phyloP scores from a whole-genome alignment of 176 grass and related monocot species.

The Oryza meyeriana region DNA sequence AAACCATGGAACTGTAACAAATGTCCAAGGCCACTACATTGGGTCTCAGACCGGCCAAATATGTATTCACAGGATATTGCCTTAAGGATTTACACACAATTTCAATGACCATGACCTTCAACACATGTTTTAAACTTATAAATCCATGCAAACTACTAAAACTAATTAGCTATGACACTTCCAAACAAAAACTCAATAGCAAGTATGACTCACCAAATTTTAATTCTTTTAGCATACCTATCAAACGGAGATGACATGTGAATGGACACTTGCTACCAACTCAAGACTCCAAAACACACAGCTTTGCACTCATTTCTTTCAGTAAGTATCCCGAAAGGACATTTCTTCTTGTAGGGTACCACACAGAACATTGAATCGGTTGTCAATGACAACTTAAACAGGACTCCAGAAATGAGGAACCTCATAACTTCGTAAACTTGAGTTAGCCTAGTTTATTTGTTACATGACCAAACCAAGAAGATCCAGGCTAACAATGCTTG shows the following conservation, averaged over 20 bases:
- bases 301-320: not conserved
- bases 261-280: conserved; percentile 27
- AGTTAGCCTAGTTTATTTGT: conserved; percentile 9
- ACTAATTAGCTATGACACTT: not conserved
- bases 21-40: not conserved
- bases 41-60: not conserved
- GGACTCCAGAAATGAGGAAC: not conserved
- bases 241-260: not conserved
- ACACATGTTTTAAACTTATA: not conserved
- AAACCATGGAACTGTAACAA: not conserved
- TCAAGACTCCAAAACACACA: conserved; percentile 29
- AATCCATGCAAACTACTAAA: not conserved
- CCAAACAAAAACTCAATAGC: not conserved
- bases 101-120: not conserved
- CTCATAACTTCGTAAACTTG: conserved; percentile 4
- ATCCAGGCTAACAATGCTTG: not conserved
- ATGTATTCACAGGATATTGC: not conserved
- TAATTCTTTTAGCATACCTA: conserved; percentile 32
- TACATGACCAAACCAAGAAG: not conserved
- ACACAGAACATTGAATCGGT: conserved; percentile 6
- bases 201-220: conserved; percentile 2
- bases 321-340: not conserved
- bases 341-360: conserved; percentile 17
- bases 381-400: not conserved
- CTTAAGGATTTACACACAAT: not conserved